Evolutionary conservation across 1,139 yeast species (phyloP).

Genomic region (Sugiyamaella paludigena): DNA sequence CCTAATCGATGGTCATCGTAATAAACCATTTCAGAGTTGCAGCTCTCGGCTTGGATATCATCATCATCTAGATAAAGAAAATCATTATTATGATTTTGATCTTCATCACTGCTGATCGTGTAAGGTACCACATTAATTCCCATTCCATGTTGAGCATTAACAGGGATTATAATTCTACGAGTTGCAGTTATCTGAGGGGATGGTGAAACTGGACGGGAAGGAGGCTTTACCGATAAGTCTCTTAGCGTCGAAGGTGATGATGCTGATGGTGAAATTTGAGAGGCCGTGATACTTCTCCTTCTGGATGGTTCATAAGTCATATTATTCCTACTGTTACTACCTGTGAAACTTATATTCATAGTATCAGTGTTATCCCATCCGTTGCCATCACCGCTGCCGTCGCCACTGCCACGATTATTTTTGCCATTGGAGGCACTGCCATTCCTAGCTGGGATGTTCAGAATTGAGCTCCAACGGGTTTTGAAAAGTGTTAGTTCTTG

Average conservation of each 20-base stretch:
- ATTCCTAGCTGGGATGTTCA: slow-evolving; percentile 13
- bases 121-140: slow-evolving; percentile 7
- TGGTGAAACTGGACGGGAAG: neutral
- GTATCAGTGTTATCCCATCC: neutral
- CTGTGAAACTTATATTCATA: neutral
- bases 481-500: slow-evolving; percentile 29
- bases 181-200: neutral
- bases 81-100: too few species aligned
- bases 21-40: too few species aligned
- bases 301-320: neutral
- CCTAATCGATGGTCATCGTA: too few species aligned
- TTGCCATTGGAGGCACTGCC: neutral
- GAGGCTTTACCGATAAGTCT: neutral
- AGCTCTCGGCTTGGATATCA: neutral
- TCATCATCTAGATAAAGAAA: neutral
- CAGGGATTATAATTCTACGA: neutral
- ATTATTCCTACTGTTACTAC: neutral
- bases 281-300: neutral
- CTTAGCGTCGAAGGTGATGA: neutral
- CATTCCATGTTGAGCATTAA: slow-evolving; percentile 4
- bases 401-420: neutral
- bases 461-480: slow-evolving; percentile 27
- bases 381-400: neutral
- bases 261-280: neutral
- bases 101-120: too few species aligned